Base-by-base conservation (phyloP, 2,329 filamentous ascomycete genomes). In the Aspergillus persii region DNA sequence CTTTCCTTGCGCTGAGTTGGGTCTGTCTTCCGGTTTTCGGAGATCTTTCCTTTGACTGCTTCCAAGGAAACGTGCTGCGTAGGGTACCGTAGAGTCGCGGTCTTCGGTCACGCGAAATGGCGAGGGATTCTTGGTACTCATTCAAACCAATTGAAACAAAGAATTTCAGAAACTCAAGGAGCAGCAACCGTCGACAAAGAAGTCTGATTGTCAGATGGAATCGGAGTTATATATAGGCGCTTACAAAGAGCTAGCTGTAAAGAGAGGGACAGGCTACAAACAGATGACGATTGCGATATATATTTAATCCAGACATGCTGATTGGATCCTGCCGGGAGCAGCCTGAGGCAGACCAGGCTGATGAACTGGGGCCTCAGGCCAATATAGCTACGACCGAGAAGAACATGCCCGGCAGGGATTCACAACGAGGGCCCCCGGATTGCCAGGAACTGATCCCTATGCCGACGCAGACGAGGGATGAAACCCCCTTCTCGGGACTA, bases 271-370 rank as follows among this genome's bases (percentile, higher is more conserved):
- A 23, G 2, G 18, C 18, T 23, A 23, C 36, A 18, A 15, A 41
- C 15, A n/a, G 15, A 41, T n/a, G 36, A 41, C 15, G 12, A 41
- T 41, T 15, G 11, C 18, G 18, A 47, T 47, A 47, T 47, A 39
- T 41, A 53, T 53, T 36, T 36, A 47, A 33, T 31, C 11, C 18
- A 31, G n/a, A 9, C 15, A 15, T 18, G 12, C 11, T 47, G 27
- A 44, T 26, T 41, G 46, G 8, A 47, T 47, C 44, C 18, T 8
- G 44, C 33, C 48, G 51, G 47, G 6, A 54, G 57, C 36, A 50
- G 57, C 52, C 55, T 53, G 48, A 58, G 59, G 59, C 59, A 58
- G 26, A 12, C 23, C 47, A 26, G 18, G 23, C 8, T 11, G 44
- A 12, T 4, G 18, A 23, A 9, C 7, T 11, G 12, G 15, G 7